phyloP scores from a whole-genome alignment of 208 protist species.

The Balamuthia mandrillaris region DNA sequence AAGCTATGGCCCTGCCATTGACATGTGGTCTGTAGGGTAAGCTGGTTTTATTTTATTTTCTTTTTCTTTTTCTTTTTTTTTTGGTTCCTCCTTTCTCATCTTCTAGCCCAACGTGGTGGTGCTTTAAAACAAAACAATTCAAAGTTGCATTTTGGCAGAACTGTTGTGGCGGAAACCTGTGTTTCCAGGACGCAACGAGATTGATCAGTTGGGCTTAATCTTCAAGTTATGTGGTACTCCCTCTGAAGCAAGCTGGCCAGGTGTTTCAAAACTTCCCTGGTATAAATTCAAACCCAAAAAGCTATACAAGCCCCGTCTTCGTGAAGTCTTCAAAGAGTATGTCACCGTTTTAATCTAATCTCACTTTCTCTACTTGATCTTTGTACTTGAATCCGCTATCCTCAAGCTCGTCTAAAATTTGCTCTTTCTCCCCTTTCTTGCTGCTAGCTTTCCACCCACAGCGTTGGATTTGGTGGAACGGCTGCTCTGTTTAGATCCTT shows the following conservation, averaged over 20 bases:
- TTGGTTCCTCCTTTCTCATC: neutral
- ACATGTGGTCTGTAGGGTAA: constrained; percentile 78
- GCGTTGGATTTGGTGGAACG: neutral
- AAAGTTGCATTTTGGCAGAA: constrained; percentile 43
- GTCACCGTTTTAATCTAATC: neutral
- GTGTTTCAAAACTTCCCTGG: neutral
- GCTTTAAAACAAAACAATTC: neutral
- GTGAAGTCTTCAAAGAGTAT: too few species aligned
- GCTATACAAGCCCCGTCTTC: too few species aligned
- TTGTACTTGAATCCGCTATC: neutral
- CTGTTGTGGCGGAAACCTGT: constrained; percentile 42
- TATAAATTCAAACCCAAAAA: too few species aligned
- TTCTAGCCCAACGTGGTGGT: neutral
- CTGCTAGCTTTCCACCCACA: neutral
- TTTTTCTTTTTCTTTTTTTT: neutral
- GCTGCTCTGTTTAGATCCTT: constrained; percentile 67
- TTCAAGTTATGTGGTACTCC: constrained; percentile 66
- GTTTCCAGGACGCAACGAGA: constrained; percentile 49
- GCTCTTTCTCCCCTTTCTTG: neutral
- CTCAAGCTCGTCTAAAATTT: neutral
- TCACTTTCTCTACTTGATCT: neutral
- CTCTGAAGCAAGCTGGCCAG: constrained; percentile 52
- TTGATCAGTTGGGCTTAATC: constrained; percentile 70
- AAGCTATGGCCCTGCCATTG: constrained; percentile 66
- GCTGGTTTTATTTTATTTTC: neutral